Evolutionary conservation across 2,329 filamentous ascomycete species (phyloP), one percentile per base, ranked within the genome.

Genomic region (Botrytis byssoidea): DNA sequence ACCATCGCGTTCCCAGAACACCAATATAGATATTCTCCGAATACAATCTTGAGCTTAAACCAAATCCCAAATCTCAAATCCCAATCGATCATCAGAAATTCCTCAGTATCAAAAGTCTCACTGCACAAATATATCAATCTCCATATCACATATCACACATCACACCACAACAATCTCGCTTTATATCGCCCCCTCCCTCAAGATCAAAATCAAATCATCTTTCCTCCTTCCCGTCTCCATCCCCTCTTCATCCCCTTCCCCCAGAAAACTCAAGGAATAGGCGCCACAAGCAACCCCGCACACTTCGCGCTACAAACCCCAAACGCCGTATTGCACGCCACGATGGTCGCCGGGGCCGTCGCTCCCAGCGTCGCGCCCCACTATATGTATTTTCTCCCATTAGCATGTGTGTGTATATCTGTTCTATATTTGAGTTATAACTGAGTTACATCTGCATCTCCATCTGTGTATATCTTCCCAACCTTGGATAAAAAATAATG

Each of bases 301-400:
- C 70, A 71, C 35, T 32, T 65, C 22, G 70, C 70, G 48, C 32
- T 29, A 16, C 70, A 71, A 44, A 46, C 7, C 3, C 70, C 70
- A 51, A 65, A 55, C 16, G 70, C 70, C 37, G 60, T 35, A 35
- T 71, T 71, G 12, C 70, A 71, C 20, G 60, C 70, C 18, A 71
- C 29, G 14, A 71, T 65, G 2, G 70, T 71, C 3, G 60, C 29
- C 4, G 70, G 70, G 2, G 70, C 70, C 3, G 59, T 71, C 5
- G 70, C 70, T 25, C 68, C 68, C n/a, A 65, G 16, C 3, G 70
- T 64, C 29, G 59, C 70, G 1, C 70, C 70, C 59, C 57, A 71
- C 60, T 63, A 14, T 42, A 25, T 25, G 4, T 7, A 25, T 3
- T 2, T 37, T 37, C 7, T 3, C 20, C 3, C 10, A 14, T 60